These are phyloP conservation scores for Aspergillus unguis DNA, from an alignment of 2,329 filamentous ascomycete species.

Conservation along the genomic window DNA sequence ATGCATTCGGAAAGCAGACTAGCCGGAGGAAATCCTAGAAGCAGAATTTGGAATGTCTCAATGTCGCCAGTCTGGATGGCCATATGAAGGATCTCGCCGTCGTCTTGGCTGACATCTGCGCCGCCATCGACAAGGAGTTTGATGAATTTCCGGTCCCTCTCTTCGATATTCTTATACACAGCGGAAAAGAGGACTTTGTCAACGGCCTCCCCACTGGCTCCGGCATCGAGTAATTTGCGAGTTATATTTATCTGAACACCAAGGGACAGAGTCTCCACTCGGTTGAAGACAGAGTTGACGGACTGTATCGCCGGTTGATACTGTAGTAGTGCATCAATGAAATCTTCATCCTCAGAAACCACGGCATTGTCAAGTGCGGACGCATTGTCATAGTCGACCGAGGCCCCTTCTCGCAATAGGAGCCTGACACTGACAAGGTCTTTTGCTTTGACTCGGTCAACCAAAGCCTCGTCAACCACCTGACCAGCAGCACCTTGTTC, in stretches of 20 bases:
- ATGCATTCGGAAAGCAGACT: conserved; percentile 1
- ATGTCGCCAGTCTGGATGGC: conserved; percentile 1
- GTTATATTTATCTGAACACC: not conserved
- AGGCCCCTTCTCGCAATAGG: conserved; percentile 3
- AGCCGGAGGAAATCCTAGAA: conserved; percentile 6
- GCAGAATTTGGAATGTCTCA: conserved; percentile 1
- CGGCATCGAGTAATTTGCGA: conserved; percentile 6
- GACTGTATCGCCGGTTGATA: not conserved
- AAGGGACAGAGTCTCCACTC: not conserved
- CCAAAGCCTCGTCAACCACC: conserved; percentile 2
- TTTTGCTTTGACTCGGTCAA: conserved; percentile 1
- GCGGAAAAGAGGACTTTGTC: not conserved
- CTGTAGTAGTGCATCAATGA: conserved; percentile 4
- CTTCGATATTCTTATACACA: not conserved
- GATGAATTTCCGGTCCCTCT: conserved; percentile 5
- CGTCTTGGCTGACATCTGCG: conserved; percentile 6
- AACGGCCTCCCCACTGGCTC: conserved; percentile 2
- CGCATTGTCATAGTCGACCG: conserved; percentile 5
- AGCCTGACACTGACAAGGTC: conserved; percentile 4
- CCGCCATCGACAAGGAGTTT: conserved; percentile 1
- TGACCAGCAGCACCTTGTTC: conserved; percentile 4
- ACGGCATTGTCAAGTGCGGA: conserved; percentile 5
- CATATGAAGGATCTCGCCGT: conserved; percentile 1
- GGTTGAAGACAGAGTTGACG: conserved; percentile 4
- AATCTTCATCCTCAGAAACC: conserved; percentile 1